Evolutionary conservation across 306 rosid genomes (phyloP), one percentile per base, ranked within the genome.

Genomic region (Delonix regia): DNA sequence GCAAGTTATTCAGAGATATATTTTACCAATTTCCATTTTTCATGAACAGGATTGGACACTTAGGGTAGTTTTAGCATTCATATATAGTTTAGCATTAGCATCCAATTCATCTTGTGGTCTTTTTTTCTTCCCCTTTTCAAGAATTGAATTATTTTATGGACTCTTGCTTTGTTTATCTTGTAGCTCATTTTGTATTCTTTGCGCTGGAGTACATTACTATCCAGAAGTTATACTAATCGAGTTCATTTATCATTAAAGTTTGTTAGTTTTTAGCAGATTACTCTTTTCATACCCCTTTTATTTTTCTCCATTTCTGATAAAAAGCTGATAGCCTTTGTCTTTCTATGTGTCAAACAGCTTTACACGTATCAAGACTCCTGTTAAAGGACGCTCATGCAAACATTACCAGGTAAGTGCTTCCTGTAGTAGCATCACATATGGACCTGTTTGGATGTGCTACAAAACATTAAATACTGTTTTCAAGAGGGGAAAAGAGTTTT

Each of bases 331-430:
- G 19, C 81, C 68, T 61, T 69, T 65, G 82, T 82, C 19, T 80
- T 66, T 78, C 64, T 79, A 61, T 75, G 53, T 86, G 55, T 52
- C 33, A 85, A 82, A 85, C 86, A 96, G 98, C 87, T 86, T 73
- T 82, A 72, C 82, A 1, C 95, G 97, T 27, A 93, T 93, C 75
- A 84, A 83, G 87, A 84, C 85, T 84, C 99, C 98, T 79, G 97
- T 93, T 86, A 96, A 96, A 85, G 98, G 99, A 60, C 82, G 18
- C 73, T 86, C 83, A 66, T 96, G 99, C 85, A 96, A 91, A 82
- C 99, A 96, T 85, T 87, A 83, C 75, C 99, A 91, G 96, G 97
- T 84, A 75, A 86, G 84, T 78, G 75, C 62, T 76, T 81, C 63
- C 30, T 79, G 22, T 41, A 11, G 66, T 82, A 55, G 47, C 73